phyloP scores from a whole-genome alignment of 108 stramenopile genomes.

The Pseudonitzschia delicatissima region DNA sequence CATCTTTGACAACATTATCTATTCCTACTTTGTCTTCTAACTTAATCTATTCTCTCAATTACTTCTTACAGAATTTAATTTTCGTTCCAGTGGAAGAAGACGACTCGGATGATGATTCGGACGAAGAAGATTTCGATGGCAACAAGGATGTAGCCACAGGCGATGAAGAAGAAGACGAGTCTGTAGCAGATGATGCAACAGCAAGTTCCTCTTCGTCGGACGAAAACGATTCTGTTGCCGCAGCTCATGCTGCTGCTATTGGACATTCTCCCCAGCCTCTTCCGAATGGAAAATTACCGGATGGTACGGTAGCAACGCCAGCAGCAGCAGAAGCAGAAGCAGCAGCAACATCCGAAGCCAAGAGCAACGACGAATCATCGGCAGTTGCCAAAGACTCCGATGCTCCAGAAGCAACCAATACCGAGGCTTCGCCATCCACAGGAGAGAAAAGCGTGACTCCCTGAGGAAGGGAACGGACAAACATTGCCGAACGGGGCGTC shows the following conservation, averaged over 20 bases:
- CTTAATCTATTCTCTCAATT: neutral
- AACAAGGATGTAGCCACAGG: constrained; percentile 23
- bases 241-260: constrained; percentile 73
- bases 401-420: neutral
- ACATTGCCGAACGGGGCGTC: neutral
- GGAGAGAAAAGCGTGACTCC: neutral
- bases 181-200: constrained; percentile 2
- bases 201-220: constrained; percentile 49
- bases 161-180: constrained; percentile 28
- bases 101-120: constrained; percentile 18
- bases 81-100: constrained; percentile 37
- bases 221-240: constrained; percentile 63
- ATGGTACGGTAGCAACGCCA: no score
- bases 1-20: no score
- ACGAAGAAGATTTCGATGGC: constrained; percentile 18
- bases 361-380: neutral
- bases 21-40: no score
- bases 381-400: neutral
- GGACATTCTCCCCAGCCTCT: constrained; percentile 60
- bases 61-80: constrained; percentile 35
- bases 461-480: neutral
- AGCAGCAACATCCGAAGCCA: neutral
- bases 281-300: neutral
- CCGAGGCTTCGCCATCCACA: neutral
- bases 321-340: constrained; percentile 15